Evolutionary conservation across 2,329 filamentous ascomycete species (phyloP), one percentile per base, ranked within the genome.

Genomic region (Sphaerostilbella broomeana): DNA sequence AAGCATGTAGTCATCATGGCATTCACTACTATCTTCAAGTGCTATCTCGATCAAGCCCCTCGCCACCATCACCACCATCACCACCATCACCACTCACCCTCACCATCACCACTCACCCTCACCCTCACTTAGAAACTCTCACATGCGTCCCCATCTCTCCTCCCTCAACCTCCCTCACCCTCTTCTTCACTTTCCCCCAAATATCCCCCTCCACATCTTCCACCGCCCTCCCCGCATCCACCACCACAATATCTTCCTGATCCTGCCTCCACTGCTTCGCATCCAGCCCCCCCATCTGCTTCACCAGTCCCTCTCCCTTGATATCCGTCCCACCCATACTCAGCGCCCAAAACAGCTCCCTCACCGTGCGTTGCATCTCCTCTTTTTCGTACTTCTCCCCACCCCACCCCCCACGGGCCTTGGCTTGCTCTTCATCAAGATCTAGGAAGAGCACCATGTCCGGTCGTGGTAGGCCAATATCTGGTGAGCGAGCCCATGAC

Each of bases 371-470:
- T 65, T 98, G 92, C 77, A 95, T 85, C 54, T 81, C 79, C 44
- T 74, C 75, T 57, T 79, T 83, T 66, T 98, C 92, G 56, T 97
- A 98, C 47, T 86, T 73, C 69, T 98, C 92, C 13, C 73, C 75
- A 1, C 92, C 92, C 69, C 82, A 98, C 0, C 87, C 90, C n/a
- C 87, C 88, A 13, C 92, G 72, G 51, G 73, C 72, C 20, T 75
- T 76, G 8, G 88, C 88, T 44, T 80, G 75, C 34, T 79, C 75
- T 24, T 86, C 77, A 6, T 81, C 77, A 35, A 97, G 75, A 55
- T 92, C 86, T 21, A 98, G 72, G 56, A 97, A 97, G 1, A 97
- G 61, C 9, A 90, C 87, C 8, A 89, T 58, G 64, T 98, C 92
- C 0, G 92, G 90, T 4, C 84, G 76, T 2, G 92, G 90, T 1